Conservation (phyloP, 345 rosid species). For the Rhodamnia rubescens region DNA sequence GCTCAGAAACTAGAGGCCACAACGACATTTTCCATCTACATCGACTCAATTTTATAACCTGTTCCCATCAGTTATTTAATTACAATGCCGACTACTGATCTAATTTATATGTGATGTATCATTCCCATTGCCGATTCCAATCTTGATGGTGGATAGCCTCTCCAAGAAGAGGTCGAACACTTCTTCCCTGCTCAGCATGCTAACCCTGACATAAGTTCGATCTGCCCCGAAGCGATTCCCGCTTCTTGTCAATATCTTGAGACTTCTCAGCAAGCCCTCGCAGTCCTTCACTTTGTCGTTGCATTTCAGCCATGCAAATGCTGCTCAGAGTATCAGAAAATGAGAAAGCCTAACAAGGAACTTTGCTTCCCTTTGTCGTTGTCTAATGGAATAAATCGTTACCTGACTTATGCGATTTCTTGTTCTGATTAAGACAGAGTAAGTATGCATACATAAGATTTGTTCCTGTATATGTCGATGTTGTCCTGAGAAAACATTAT, state of each 20-base stretch:
- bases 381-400: neutral
- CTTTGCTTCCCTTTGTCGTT: neutral
- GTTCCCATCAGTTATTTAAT: neutral
- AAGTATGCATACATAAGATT: neutral
- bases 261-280: slow-evolving; percentile 28
- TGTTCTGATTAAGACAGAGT: neutral
- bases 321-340: slow-evolving; percentile 12
- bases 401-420: neutral
- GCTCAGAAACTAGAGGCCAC: neutral
- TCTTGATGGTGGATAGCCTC: slow-evolving; percentile 41
- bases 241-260: slow-evolving; percentile 39
- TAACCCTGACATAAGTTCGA: slow-evolving; percentile 37
- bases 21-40: neutral
- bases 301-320: slow-evolving; percentile 78
- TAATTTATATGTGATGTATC: neutral
- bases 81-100: neutral
- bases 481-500: neutral
- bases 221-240: slow-evolving; percentile 55
- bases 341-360: neutral
- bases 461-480: neutral
- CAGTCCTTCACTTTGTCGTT: slow-evolving; percentile 31
- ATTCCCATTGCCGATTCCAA: neutral
- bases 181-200: slow-evolving; percentile 64
- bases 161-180: slow-evolving; percentile 43
- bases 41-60: neutral